Conservation (phyloP, 2,329 filamentous ascomycete genomes). For the Colletotrichum horii region DNA sequence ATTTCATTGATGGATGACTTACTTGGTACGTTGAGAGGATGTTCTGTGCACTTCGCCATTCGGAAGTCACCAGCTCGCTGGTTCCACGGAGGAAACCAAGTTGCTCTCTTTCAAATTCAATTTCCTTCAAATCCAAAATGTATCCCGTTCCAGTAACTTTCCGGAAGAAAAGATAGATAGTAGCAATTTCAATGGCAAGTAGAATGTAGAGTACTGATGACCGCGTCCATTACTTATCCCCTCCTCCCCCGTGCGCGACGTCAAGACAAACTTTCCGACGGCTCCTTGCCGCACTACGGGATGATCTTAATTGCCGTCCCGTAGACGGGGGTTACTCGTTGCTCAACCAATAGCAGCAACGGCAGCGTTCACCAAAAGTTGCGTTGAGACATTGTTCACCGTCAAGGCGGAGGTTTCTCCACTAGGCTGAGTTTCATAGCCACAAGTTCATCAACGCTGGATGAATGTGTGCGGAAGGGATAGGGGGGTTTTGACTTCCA, state of each 20-base stretch:
- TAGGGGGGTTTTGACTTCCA: not conserved
- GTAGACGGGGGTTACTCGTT: not conserved
- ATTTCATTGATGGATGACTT: not conserved
- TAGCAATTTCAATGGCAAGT: not conserved
- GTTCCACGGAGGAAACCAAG: not conserved
- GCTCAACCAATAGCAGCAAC: not conserved
- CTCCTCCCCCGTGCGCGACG: not conserved
- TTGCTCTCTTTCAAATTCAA: not conserved
- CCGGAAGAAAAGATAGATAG: too few species aligned
- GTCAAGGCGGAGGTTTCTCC: not conserved
- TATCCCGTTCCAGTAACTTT: too few species aligned
- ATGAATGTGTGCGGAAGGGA: not conserved
- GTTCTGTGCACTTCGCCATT: not conserved
- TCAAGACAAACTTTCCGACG: not conserved
- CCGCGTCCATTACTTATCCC: not conserved
- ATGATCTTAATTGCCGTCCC: not conserved
- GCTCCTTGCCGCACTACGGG: not conserved
- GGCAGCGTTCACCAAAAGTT: not conserved
- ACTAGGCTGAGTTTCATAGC: not conserved
- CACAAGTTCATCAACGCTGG: not conserved
- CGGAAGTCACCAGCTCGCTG: not conserved
- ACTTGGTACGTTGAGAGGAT: not conserved
- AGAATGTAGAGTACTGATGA: not conserved
- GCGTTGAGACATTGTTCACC: not conserved
- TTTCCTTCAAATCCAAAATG: not conserved